phyloP scores from a whole-genome alignment of 2,329 filamentous ascomycete species.

The Rhynchosporium agropyri region DNA sequence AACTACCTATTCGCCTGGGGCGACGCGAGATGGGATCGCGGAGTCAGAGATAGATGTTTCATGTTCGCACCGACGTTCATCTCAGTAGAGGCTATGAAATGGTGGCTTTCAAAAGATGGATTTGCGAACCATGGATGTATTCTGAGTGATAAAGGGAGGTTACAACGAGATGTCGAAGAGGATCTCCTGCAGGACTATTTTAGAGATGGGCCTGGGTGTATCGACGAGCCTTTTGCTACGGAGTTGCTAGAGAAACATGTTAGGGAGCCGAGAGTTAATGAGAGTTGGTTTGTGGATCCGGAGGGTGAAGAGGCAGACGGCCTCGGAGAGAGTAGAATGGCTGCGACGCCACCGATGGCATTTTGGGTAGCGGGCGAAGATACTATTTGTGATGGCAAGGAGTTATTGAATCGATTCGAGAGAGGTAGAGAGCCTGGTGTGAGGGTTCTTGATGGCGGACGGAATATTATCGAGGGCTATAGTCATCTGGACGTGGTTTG shows the following conservation, averaged over 20 bases:
- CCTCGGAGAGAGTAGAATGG: no score
- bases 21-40: slow-evolving; percentile 81
- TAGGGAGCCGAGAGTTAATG: neutral
- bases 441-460: neutral
- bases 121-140: slow-evolving; percentile 88
- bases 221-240: neutral
- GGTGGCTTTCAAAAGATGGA: slow-evolving; percentile 89
- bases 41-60: slow-evolving; percentile 66
- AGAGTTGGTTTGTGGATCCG: neutral
- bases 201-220: neutral
- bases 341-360: slow-evolving; percentile 11
- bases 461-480: neutral
- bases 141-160: slow-evolving; percentile 73
- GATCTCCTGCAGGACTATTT: slow-evolving; percentile 41
- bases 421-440: slow-evolving; percentile 16
- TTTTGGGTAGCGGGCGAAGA: slow-evolving; percentile 20
- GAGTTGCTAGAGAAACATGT: slow-evolving; percentile 1
- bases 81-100: slow-evolving; percentile 85
- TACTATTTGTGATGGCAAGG: slow-evolving; percentile 14
- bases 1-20: slow-evolving; percentile 87
- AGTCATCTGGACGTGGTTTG: slow-evolving; percentile 19
- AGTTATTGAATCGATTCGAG: slow-evolving; percentile 18
- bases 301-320: neutral
- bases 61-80: slow-evolving; percentile 91
- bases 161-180: slow-evolving; percentile 58